These are phyloP conservation scores for Stachybotrys elegans DNA, from an alignment of 2,329 filamentous ascomycete genomes.

Conservation along the genomic window DNA sequence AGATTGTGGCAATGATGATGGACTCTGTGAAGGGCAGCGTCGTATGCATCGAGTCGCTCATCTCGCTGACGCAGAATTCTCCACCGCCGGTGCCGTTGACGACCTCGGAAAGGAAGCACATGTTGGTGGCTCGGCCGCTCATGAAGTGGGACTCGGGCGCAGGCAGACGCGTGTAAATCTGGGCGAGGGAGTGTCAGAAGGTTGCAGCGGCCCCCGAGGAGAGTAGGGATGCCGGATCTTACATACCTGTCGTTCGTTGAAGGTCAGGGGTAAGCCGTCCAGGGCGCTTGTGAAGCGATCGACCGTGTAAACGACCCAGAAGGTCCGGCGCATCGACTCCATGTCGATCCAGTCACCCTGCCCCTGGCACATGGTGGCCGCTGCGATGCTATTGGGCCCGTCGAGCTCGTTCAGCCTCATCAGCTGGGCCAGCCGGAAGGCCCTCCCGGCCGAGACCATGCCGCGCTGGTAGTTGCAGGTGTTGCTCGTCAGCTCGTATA, in stretches of 20 bases:
- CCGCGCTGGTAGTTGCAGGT: not conserved
- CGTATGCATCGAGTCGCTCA: not conserved
- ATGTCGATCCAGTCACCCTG: not conserved
- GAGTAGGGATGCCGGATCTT: not conserved
- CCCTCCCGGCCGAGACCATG: not conserved
- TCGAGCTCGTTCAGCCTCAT: not conserved
- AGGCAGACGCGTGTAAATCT: not conserved
- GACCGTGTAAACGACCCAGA: not conserved
- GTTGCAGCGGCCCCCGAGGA: not conserved
- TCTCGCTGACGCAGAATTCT: not conserved
- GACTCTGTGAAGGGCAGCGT: not conserved
- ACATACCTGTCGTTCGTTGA: not conserved
- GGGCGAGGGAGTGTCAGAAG: not conserved
- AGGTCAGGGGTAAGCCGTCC: not conserved
- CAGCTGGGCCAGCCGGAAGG: not conserved
- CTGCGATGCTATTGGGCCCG: not conserved
- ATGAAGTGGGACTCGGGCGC: not conserved
- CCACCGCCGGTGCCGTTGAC: not conserved
- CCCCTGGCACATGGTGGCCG: too few species aligned
- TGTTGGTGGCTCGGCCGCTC: not conserved
- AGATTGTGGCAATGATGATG: not conserved
- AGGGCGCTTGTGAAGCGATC: not conserved
- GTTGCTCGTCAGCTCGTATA: not conserved
- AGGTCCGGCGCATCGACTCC: not conserved
- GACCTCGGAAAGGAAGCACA: not conserved